Evolutionary conservation across 768 basidiomycete species (phyloP), one percentile per base, ranked within the genome.

Genomic region (Tulasnella sp.): DNA sequence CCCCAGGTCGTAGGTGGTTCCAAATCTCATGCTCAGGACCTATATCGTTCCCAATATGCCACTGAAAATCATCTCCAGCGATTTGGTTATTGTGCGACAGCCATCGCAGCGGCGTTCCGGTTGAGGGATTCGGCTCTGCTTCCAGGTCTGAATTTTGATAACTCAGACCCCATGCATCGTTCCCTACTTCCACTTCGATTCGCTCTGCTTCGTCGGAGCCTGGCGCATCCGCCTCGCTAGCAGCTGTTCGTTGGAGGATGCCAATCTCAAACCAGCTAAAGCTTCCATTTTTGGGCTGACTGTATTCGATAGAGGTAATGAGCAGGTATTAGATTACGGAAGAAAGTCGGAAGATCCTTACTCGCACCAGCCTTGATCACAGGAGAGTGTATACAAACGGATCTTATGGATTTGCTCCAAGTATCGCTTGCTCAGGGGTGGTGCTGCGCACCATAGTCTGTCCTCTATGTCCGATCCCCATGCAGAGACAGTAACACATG

Each of bases 361-460:
- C 55, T 26, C 44, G 29, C 19, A 29, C 55, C 55, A 56, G 24
- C 55, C 55, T 30, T 56, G 55, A 56, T 56, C 55, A 24, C 44
- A 43, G 27, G 55, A 56, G 19, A 13, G 41, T 2, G 55, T 56
- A 26, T 43, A 26, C 42, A 45, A 24, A 27, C 27, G 34, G 4
- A 56, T 19, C 21, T 43, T 44, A n/a, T 26, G 26, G 27, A 26
- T 47, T 26, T 29, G 41, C 7, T 43, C 13, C 27, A 56, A 47
- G 3, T 24, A 27, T 43, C 15, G 19, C 15, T 32, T 43, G 26
- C 44, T 43, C 42, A 56, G 44, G 26, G 23, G 5, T 15, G 52
- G 52, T 13, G 52, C 23, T 3, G 55, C 19, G 15, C 29, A 47
- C 19, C 41, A 43, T 42, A 26, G 44, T 43, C 29, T 56, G 24